phyloP scores from a whole-genome alignment of 1,284 basidiomycete species.

The Tilletia horrida region DNA sequence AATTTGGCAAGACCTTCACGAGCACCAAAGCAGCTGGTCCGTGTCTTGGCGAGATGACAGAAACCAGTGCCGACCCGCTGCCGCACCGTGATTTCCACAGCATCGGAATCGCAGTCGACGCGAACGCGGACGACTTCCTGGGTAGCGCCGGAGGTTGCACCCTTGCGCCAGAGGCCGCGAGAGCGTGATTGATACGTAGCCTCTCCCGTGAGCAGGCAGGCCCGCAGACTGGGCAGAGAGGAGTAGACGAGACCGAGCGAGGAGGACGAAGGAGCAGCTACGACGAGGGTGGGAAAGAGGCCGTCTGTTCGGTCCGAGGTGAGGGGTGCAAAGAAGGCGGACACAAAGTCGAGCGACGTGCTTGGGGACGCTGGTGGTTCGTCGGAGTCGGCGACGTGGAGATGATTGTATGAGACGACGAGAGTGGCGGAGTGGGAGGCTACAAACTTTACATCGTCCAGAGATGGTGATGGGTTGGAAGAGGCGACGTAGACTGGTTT shows the following conservation, averaged over 20 bases:
- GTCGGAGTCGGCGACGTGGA: conserved; percentile 26
- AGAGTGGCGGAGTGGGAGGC: conserved; percentile 34
- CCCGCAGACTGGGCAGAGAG: conserved; percentile 78
- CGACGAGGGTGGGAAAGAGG: conserved; percentile 84
- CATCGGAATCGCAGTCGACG: conserved; percentile 88
- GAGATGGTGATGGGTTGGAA: conserved; percentile 26
- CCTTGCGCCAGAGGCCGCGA: conserved; percentile 94
- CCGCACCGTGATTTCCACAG: conserved; percentile 83
- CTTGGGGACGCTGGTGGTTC: conserved; percentile 24
- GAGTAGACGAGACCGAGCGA: conserved; percentile 94
- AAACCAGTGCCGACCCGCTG: conserved; percentile 67
- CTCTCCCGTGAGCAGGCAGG: conserved; percentile 80
- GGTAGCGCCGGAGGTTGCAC: conserved; percentile 89
- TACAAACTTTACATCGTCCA: conserved; percentile 33
- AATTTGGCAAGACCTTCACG: conserved; percentile 74
- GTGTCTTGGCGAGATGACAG: conserved; percentile 76
- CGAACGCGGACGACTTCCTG: conserved; percentile 81
- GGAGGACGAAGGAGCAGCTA: conserved; percentile 60
- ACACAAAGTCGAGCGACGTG: conserved; percentile 42
- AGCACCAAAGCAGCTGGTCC: conserved; percentile 69
- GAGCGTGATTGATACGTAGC: conserved; percentile 91
- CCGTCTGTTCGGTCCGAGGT: conserved; percentile 85
- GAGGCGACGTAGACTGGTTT: conserved; percentile 44
- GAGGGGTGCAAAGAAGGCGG: conserved; percentile 61
- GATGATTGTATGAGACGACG: conserved; percentile 37